Evolutionary conservation across 1,284 basidiomycete genomes (phyloP), one percentile per base, ranked within the genome.

Genomic region (Termitomyces sp.): DNA sequence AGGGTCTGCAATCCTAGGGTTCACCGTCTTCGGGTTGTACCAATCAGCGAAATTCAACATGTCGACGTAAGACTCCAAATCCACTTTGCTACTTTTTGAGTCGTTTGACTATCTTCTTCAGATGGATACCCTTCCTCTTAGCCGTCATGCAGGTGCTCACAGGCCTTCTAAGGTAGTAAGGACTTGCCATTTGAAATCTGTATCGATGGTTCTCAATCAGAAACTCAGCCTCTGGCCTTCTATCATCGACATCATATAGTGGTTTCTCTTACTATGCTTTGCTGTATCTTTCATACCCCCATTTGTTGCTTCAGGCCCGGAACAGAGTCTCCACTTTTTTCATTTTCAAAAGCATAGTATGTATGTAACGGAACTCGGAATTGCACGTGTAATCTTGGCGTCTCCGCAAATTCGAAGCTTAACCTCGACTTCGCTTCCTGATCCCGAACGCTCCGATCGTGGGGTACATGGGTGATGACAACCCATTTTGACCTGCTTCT

Each of bases 81-180:
- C 13, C 57, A 89, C 85, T 47, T 91, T 88, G 86, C 37, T 35
- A 37, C 8, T 26, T 50, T 21, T 46, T 33, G 39, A 21, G 49
- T 38, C 45, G 53, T 39, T 48, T 53, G 35, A 35, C n/a, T 41
- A 35, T 44, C 42, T 50, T 49, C 46, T 42, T 47, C 49, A 91
- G 88, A 49, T 92, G 90, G 89, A 77, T 93, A 44, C 91, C 91
- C 5, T 88, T 92, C 62, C 62, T 91, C 26, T 82, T 88, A 72
- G 88, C 82, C 6, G 65, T 87, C 28, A 79, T 91, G 53, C 83
- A 86, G 60, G 82, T 83, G 28, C 68, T 87, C 18, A 72, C 89
- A 33, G 79, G 83, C 10, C 73, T 90, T 53, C 73, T 91, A 41
- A 83, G 81, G 87, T 84, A 40, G 46, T 84, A 40, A 46, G 62